Evolutionary conservation across 139 green algal genomes (phyloP), one percentile per base, ranked within the genome.

Genomic region (Volvox reticuliferus): DNA sequence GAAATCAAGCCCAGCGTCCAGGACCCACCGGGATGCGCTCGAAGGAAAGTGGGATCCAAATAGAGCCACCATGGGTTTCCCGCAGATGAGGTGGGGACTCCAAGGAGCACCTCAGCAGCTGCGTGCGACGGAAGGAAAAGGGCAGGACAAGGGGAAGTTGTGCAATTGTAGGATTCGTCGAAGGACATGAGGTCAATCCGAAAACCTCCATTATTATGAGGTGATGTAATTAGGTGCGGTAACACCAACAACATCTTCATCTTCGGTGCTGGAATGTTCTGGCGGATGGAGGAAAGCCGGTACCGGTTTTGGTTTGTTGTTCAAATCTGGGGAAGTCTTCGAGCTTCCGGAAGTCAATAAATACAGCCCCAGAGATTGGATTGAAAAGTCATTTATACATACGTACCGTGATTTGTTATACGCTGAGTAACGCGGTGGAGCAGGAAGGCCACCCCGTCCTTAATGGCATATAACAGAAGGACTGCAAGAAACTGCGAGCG

Each of bases 21-120:
- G 44, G 44, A 73, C 83, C 1, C 78, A 95, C 93, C 91, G 6
- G 93, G 69, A 84, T 94, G 88, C 36, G 81, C 89, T 19, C 94
- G 89, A 12, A 96, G 84, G 79, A 95, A 96, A 5, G 44, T 78
- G 14, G 89, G 89, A 33, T 96, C 94, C 28, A 94, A 65, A 76
- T 90, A 84, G 1, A 96, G 92, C 94, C 94, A 96, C 94, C 94
- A 96, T 26, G 94, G 91, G 89, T 96, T 96, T 61, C 77, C 86
- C 17, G 92, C n/a, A 12, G 79, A 76, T n/a, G 90, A 87, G 30
- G 92, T 87, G 28, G 86, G 77, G 0, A 84, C 63, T 28, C 89
- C 91, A 73, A 96, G 79, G 20, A 93, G 28, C 22, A 32, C 35
- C 71, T 94, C 92, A 36, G 92, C 89, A 28, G 79, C 92, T 94